Base-by-base conservation (phyloP, 2,329 filamentous ascomycete species). In the Apiospora marii region DNA sequence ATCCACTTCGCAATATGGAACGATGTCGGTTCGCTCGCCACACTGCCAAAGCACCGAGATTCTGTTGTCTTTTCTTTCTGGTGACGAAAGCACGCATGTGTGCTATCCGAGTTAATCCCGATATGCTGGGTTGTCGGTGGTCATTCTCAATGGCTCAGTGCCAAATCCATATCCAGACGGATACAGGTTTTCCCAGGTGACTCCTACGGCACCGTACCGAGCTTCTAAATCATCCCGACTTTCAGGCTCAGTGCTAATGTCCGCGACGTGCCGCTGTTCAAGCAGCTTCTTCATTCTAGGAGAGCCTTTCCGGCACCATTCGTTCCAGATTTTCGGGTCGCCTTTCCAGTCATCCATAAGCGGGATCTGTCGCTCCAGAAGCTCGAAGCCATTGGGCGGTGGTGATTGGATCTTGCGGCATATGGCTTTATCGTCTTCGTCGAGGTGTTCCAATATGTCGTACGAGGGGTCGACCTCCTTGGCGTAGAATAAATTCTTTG, bases 261-360 rank as follows among this genome's bases (percentile, higher is more conserved):
- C 27, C 6, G 12, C 53, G 16, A 6, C 22, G 6, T 61, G 53
- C 0, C 53, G 53, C 16, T 34, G 53, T 34, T 7, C 14, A 37
- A 61, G 53, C 53, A 61, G 14, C 27, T 37, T 61, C 30, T 61
- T 61, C 53, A 61, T 61, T 30, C 53, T 22, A 8, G 30, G 53
- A 4, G 16, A 34, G 16, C 53, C 27, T 0, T 34, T 22, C 14
- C 1, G 0, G 19, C 1, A 7, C 53, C 53, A 61, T 16, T 30
- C 8, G 3, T 2, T 30, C 53, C 53, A 61, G 5, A 61, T 30
- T 3, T 61, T 16, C 19, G 53, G 53, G 7, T 34, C 53, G 27
- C 19, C 53, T 37, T 16, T 61, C 53, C 53, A 61, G 53, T 30
- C 19, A 4, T 30, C 53, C 27, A 61, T 37, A 6, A 61, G 53